A percentile compares a stretch with the other conserved stretches of the same genome.
phyloP scores from a whole-genome alignment of 257 asterid species.

The Leptodermis oblonga region DNA sequence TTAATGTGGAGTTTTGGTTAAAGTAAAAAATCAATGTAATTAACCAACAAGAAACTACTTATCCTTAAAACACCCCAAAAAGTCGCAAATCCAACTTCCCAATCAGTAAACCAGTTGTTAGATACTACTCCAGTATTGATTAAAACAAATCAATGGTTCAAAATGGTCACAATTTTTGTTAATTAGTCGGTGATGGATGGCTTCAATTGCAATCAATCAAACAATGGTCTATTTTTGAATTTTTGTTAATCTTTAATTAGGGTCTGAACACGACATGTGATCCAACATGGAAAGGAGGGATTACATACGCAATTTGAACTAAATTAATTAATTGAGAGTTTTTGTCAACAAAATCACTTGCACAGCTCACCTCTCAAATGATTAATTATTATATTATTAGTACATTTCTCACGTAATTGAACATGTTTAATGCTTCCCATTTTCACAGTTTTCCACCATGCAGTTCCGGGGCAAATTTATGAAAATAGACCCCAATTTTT shows the following conservation, averaged over 20 bases:
- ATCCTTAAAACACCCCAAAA: not conserved
- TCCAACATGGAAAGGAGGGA: not conserved
- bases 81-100: not conserved
- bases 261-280: not conserved
- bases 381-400: not conserved
- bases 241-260: not conserved
- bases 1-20: not conserved
- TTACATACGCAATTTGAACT: not conserved
- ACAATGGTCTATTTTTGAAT: not conserved
- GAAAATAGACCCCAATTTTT: no score
- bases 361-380: slow-evolving; percentile 2
- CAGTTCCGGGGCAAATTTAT: no score
- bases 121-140: no score
- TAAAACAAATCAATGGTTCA: not conserved
- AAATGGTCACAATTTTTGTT: not conserved
- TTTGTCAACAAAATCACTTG: slow-evolving; percentile 8
- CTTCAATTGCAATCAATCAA: slow-evolving; percentile 14
- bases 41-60: not conserved
- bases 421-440: not conserved
- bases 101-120: no score
- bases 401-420: not conserved
- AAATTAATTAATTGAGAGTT: not conserved
- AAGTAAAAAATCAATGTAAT: not conserved
- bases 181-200: not conserved
- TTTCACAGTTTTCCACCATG: not conserved